Conservation (phyloP, 1,284 basidiomycete species). For the Cystobasidium slooffiae region DNA sequence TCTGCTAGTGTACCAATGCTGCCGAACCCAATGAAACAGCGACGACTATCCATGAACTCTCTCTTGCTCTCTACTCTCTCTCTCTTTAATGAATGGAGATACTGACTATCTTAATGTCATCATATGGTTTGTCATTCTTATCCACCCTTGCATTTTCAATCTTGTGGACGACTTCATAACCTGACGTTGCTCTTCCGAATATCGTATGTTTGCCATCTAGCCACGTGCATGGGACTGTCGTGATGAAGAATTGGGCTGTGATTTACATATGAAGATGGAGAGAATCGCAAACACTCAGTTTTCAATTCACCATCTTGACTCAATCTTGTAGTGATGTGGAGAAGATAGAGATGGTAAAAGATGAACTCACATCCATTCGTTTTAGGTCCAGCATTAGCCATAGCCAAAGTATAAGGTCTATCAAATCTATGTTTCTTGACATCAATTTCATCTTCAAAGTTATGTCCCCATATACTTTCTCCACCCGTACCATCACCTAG, state of each 20-base stretch:
- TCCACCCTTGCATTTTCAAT: constrained; percentile 73
- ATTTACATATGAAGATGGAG: constrained; percentile 57
- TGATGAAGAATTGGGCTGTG: constrained; percentile 90
- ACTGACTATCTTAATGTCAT: constrained; percentile 52
- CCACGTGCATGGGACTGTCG: constrained; percentile 93
- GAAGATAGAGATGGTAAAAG: constrained; percentile 29
- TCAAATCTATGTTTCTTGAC: constrained; percentile 83
- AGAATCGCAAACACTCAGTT: background rate
- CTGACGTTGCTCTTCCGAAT: constrained; percentile 63
- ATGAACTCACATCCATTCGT: constrained; percentile 70
- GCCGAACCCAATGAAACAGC: no score
- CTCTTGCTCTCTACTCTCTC: background rate
- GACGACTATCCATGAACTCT: background rate
- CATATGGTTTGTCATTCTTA: constrained; percentile 57
- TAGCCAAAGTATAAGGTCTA: constrained; percentile 93
- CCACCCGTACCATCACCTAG: constrained; percentile 98
- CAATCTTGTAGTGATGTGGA: background rate
- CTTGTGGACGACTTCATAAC: constrained; percentile 67
- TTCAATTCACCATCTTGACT: constrained; percentile 10
- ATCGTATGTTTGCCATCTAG: constrained; percentile 67
- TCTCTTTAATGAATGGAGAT: constrained; percentile 40
- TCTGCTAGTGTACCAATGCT: no score
- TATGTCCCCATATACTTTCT: constrained; percentile 87
- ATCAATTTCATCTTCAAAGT: constrained; percentile 95
- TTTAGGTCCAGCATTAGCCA: constrained; percentile 94